Evolutionary conservation across 176 grass and related monocot species (phyloP), one percentile per base, ranked within the genome.

Genomic region (Oryza nivara): DNA sequence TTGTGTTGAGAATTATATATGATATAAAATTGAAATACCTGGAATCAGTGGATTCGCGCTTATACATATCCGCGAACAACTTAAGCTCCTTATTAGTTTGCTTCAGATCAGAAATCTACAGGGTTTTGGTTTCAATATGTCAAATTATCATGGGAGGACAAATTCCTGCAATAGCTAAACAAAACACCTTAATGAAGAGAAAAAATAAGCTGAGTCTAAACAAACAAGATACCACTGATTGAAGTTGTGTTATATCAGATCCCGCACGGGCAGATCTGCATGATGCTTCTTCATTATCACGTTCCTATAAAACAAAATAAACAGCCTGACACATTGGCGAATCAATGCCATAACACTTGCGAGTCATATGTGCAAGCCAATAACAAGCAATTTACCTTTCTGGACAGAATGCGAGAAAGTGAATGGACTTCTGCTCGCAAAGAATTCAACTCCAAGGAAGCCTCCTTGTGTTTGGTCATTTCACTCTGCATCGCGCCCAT

Each of bases 401-500:
- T 78, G 9, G 84, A 79, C 76, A 92, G 79, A 46, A 92, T 89
- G 81, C 79, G 77, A 88, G 86, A 92, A 89, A 94, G 88, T 63
- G 84, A 96, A 61, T 89, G 84, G 70, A 96, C 84, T 90, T 96
- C 90, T 9, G 92, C 90, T 82, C 92, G 92, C 68, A 91, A 76
- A 78, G 89, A 92, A 88, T 92, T 88, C 86, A 99, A 84, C 10
- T 88, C 84, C 79, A 81, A 81, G 58, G 88, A 67, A 72, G 73
- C 90, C 56, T 92, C 82, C 89, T 94, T 99, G 80, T 96, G 68
- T 83, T 89, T 94, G 43, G 82, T 81, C 40, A 94, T 56, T 88
- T 99, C 91, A 76, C 56, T 88, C 92, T 99, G 97, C 88, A 96
- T 88, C 14, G 84, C 65, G 19, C 49, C 75, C 97, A 99, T 96